These are phyloP conservation scores for Blastomyces silverae DNA, from an alignment of 2,329 filamentous ascomycete species.

Conservation along the genomic window DNA sequence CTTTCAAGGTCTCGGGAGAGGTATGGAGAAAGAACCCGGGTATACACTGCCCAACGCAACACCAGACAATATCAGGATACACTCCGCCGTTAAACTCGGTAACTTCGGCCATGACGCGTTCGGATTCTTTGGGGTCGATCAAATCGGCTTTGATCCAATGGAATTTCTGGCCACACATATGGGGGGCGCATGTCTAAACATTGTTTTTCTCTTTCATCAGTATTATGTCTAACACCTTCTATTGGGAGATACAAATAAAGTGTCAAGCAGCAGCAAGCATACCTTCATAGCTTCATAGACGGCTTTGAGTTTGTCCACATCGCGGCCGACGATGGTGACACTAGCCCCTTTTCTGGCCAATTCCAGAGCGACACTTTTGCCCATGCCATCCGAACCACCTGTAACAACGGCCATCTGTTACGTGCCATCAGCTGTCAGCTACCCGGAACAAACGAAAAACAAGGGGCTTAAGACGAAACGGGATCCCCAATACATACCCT, in stretches of 20 bases:
- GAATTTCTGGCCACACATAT: conserved; percentile 66
- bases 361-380: conserved; percentile 64
- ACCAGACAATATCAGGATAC: conserved; percentile 83
- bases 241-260: background rate
- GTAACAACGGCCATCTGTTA: conserved; percentile 77
- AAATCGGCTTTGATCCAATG: conserved; percentile 79
- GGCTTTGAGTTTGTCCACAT: conserved; percentile 63
- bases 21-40: conserved; percentile 74
- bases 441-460: background rate
- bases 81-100: conserved; percentile 69
- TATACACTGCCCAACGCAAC: conserved; percentile 66
- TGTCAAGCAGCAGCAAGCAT: conserved; percentile 20
- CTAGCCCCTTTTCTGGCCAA: conserved; percentile 79
- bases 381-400: conserved; percentile 89
- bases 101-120: conserved; percentile 62
- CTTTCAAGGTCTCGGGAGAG: conserved; percentile 57
- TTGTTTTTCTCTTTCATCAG: conserved; percentile 5
- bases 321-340: conserved; percentile 76
- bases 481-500: conserved; percentile 51
- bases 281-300: conserved; percentile 62
- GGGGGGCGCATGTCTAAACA: conserved; percentile 56
- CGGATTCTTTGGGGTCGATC: conserved; percentile 61
- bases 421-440: conserved; percentile 16
- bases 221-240: background rate
- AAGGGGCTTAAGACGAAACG: conserved; percentile 8